Percentiles rank a stretch among this genome's conserved stretches.
These are phyloP conservation scores for Penicillium turbatum DNA, from an alignment of 495 filamentous ascomycete genomes.

Conservation along the genomic window DNA sequence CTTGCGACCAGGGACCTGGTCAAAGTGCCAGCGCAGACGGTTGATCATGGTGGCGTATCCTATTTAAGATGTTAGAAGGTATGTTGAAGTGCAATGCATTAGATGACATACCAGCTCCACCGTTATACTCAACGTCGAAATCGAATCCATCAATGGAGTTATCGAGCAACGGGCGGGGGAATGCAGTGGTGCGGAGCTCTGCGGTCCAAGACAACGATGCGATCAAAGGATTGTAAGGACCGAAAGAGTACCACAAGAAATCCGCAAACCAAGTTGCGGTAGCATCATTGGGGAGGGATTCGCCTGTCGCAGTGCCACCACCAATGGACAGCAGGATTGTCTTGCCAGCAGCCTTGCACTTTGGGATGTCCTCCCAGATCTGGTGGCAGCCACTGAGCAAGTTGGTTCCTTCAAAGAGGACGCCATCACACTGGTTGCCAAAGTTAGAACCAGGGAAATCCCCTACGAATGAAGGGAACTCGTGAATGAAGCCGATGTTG, in stretches of 20 bases:
- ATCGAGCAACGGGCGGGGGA: conserved; percentile 57
- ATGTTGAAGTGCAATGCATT: conserved; percentile 3
- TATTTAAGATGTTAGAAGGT: conserved; percentile 20
- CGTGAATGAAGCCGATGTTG: conserved; percentile 60
- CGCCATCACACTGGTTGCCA: conserved; percentile 59
- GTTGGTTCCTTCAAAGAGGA: conserved; percentile 36
- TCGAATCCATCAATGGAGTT: conserved; percentile 69
- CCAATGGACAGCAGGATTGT: conserved; percentile 64
- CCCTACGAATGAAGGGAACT: conserved; percentile 52
- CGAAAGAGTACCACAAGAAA: conserved; percentile 61
- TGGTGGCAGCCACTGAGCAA: conserved; percentile 46
- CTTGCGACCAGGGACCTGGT: conserved; percentile 35
- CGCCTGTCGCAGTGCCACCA: conserved; percentile 44
- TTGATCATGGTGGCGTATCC: conserved; percentile 45
- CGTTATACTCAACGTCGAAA: conserved; percentile 56
- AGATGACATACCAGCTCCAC: conserved; percentile 41
- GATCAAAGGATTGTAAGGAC: conserved; percentile 32
- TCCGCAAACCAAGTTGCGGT: conserved; percentile 50
- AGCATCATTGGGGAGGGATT: conserved; percentile 31
- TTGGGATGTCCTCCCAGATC: conserved; percentile 58
- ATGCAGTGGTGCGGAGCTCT: not conserved
- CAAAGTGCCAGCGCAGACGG: conserved; percentile 49
- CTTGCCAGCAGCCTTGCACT: conserved; percentile 62
- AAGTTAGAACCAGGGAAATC: conserved; percentile 61
- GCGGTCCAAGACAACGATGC: not conserved